Base-by-base conservation (phyloP, 164 flowering plant genomes). In the Euptelea pleiosperma region DNA sequence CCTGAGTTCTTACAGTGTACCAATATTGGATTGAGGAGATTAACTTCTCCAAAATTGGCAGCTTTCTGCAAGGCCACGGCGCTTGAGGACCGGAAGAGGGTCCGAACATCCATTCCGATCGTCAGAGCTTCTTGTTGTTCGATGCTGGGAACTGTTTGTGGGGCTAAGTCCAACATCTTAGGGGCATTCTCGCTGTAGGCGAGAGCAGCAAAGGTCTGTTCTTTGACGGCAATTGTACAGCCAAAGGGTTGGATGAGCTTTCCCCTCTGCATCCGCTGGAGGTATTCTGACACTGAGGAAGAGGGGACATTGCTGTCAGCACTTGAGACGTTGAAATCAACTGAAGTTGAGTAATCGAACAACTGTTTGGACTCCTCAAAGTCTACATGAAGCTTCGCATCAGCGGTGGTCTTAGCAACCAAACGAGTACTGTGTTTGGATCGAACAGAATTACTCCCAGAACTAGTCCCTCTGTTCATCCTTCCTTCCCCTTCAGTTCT, bases 161-260 rank as follows among this genome's bases (percentile, higher is more conserved):
- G 81, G 7, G 82, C 67, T 44, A 86, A 73, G 43, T 83, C 89
- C 66, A 86, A 69, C 87, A 86, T 86, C 67, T 86, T 87, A 0
- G 79, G 81, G 33, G 89, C 82, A 59, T 86, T 86, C 70, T 83
- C 87, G 41, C 92, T 86, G 60, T 73, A 83, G 2, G 84, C 92
- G 47, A 86, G 61, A 60, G 83, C 76, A 5, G 66, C 30, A 25
- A 86, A 74, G 31, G 55, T 75, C 1, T 69, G 63, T 56, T 80
- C 86, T 41, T 86, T 85, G 10, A 83, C 77, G 0, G 82, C 85
- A 64, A 86, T 78, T 54, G 81, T 25, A 61, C 89, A 83, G 7
- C 92, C 92, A 63, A 86, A 86, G 0, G 89, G 81, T 63, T 86
- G 89, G 57, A 83, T 72, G 0, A 79, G 72, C 43, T 60, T 66